Base-by-base conservation (phyloP, 1,284 basidiomycete species). In the Pseudozyma hubeiensis region DNA sequence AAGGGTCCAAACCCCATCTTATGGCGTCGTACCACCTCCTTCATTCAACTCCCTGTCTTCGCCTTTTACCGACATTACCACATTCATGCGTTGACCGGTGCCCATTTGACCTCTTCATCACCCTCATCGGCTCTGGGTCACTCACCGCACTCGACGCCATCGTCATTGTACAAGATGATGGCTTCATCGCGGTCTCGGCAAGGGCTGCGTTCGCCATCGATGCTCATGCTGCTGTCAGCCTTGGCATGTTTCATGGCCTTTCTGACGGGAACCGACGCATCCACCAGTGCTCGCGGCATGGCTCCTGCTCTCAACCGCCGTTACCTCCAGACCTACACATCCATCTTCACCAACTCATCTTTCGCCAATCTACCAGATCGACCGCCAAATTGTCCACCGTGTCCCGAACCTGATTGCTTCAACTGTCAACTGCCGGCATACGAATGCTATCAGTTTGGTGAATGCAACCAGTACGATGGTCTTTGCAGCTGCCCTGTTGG, bases 401-500 rank as follows among this genome's bases (percentile, higher is more conserved):
- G 75, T 39, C 75, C 75, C 7, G 71, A 70, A 53, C 77, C 77
- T 4, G 48, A 59, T 31, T 78, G 78, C 67, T 80, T 80, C 78
- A 80, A 79, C 54, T 80, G 78, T 43, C 73, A 72, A 40, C 75
- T 80, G 9, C 78, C 78, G 10, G 71, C 76, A 7, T 75, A 75
- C 61, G 64, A 57, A 19, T 80, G 78, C 61, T 76, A 73, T 24
- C 76, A 80, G 52, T 94, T 90, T 74, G 93, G 92, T 35, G 87
- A 90, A 58, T 97, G 94, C 85, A 91, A 93, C 84, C 87, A 89
- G 49, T 95, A 91, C 83, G 91, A 95, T 82, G 94, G 93, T 0
- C 92, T 93, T 80, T 97, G 93, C 85, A 89, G 91, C 81, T 97
- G 94, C 84, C 93, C 93, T 0, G 88, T 91, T 51, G 94, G 94